Evolutionary conservation across 2,329 filamentous ascomycete genomes (phyloP).

Genomic region (Pestalotiopsis sp.): DNA sequence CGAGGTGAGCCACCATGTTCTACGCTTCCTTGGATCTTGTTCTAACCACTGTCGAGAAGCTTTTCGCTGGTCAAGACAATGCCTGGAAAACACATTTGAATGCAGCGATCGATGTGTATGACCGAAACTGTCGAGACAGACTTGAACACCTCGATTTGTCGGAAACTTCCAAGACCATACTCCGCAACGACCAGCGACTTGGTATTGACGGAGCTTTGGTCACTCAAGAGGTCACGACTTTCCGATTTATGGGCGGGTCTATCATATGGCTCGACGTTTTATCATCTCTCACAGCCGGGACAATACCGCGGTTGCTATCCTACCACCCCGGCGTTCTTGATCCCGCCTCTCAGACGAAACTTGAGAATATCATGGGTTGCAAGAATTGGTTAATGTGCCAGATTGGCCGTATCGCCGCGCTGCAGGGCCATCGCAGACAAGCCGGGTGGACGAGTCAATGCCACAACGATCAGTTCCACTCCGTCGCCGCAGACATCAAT

Average conservation of each 20-base stretch:
- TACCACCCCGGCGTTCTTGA: slow-evolving; percentile 3
- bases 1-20: not conserved
- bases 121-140: not conserved
- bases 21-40: not conserved
- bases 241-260: not conserved
- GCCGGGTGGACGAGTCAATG: not conserved
- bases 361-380: slow-evolving; percentile 14
- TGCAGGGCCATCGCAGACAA: not conserved
- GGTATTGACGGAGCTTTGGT: not conserved
- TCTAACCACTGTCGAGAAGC: not conserved
- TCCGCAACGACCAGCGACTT: not conserved
- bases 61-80: not conserved
- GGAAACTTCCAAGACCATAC: not conserved
- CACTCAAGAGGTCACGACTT: not conserved
- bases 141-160: not conserved
- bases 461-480: not conserved
- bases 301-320: not conserved
- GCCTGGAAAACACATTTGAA: not conserved
- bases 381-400: slow-evolving; percentile 12
- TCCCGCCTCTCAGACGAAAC: slow-evolving; percentile 1
- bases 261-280: slow-evolving; percentile 8
- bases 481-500: not conserved
- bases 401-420: slow-evolving; percentile 11
- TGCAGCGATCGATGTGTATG: not conserved
- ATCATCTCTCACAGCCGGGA: slow-evolving; percentile 8